Evolutionary conservation across 2,329 filamentous ascomycete genomes (phyloP), one percentile per base, ranked within the genome.

Genomic region (Alternaria solani): DNA sequence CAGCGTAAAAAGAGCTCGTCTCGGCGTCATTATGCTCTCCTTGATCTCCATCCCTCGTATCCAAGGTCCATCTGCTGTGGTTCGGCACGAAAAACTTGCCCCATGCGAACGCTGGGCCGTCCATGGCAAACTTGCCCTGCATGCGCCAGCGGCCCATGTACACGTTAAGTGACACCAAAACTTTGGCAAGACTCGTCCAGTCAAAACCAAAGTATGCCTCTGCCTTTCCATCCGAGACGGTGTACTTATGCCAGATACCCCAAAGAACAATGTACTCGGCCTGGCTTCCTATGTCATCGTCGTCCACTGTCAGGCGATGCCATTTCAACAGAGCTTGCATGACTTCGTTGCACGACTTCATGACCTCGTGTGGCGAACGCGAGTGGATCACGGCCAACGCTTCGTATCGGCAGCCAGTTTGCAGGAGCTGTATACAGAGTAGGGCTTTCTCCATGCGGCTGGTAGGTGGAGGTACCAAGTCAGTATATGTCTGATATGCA

Each of bases 91-190:
- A 69, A 41, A 61, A 63, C 16, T 52, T 64, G 28, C 70, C 72
- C 70, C 72, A 75, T 39, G 64, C 57, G 25, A 70, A 60, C 11
- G 61, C 66, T 11, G 64, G 64, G 4, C 73, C 72, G 18, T 63
- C 59, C 43, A 74, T 56, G 25, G 70, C 63, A 38, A 70, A 66
- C 25, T 51, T 55, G 5, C 69, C 68, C 54, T 75, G 71, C 59
- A 65, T 65, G 26, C 71, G 68, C 63, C 67, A 75, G 44, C 73
- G 49, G 11, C 72, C 72, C 46, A 76, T 74, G 56, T 68, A 75
- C 26, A 74, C 39, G 20, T 74, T 75, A 16, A 75, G 60, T 54
- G 69, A 69, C 14, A 70, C 61, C 32, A 75, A 61, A 16, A 74
- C 70, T 34, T 71, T 70, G 42, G 59, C 57, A 2, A 74, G 34